A percentile compares a stretch with the other conserved stretches of the same genome.
Evolutionary conservation across 2,329 filamentous ascomycete genomes (phyloP).

Genomic region (Paecilomyces niveus): DNA sequence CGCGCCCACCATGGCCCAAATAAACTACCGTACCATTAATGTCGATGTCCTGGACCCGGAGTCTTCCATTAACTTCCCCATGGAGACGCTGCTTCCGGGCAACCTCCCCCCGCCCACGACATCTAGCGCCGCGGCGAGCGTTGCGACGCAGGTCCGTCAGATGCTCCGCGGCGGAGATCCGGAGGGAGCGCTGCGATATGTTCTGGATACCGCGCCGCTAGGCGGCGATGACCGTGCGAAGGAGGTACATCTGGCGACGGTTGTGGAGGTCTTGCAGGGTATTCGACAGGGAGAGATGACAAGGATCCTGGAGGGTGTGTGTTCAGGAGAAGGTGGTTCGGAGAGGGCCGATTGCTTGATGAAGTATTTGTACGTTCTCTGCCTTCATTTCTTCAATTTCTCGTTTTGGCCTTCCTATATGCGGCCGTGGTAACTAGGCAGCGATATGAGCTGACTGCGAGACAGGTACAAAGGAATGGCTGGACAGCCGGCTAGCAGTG

Average conservation of each 20-base stretch:
- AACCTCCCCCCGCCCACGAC: conserved; percentile 60
- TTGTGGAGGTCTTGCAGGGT: conserved; percentile 88
- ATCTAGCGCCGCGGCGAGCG: conserved; percentile 69
- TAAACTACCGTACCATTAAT: conserved; percentile 83
- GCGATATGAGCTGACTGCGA: not conserved
- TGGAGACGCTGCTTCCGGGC: conserved; percentile 71
- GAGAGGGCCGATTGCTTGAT: conserved; percentile 89
- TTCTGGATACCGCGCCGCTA: conserved; percentile 77
- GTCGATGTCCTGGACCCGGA: conserved; percentile 87
- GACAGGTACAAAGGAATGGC: conserved; percentile 89
- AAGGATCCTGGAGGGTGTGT: conserved; percentile 74
- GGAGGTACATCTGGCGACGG: conserved; percentile 79
- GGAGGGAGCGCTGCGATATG: conserved; percentile 77
- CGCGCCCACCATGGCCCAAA: conserved; percentile 29
- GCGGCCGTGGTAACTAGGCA: not conserved
- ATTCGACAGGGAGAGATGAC: conserved; percentile 97
- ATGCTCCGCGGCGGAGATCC: conserved; percentile 78
- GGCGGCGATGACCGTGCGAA: conserved; percentile 47
- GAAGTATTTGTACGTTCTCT: conserved; percentile 81
- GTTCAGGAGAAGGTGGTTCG: conserved; percentile 67
- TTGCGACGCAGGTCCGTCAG: conserved; percentile 78
- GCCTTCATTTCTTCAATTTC: not conserved
- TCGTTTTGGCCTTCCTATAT: not conserved
- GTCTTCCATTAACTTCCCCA: conserved; percentile 85
- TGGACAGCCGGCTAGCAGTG: conserved; percentile 26